Evolutionary conservation across 371 early-diverging fungal genomes (phyloP).

Genomic region (Mortierella sp.): DNA sequence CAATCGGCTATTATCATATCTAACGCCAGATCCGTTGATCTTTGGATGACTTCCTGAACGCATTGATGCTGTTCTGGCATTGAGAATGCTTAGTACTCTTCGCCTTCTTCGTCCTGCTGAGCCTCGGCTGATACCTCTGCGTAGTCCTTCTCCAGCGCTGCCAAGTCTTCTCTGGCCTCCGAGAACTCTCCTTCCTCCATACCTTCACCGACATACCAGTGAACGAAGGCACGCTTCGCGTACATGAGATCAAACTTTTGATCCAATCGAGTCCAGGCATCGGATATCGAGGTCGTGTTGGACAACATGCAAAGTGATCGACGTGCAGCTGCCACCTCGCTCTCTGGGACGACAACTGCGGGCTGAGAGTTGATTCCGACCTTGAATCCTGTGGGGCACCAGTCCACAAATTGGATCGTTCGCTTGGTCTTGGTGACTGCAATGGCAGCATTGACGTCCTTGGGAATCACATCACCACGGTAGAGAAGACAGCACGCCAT

Average conservation of each 20-base stretch:
- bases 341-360: conserved; percentile 84
- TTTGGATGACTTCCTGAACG: too few species aligned
- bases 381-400: conserved; percentile 98
- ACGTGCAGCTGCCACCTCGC: conserved; percentile 87
- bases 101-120: conserved; percentile 65
- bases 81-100: conserved; percentile 45
- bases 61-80: neutral
- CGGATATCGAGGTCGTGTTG: conserved; percentile 95
- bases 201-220: conserved; percentile 99
- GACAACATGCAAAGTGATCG: conserved; percentile 94
- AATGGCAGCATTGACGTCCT: conserved; percentile 77
- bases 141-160: conserved; percentile 99
- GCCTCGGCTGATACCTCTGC: conserved; percentile 92
- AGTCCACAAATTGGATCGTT: conserved; percentile 94
- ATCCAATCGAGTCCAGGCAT: conserved; percentile 94
- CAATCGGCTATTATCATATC: too few species aligned
- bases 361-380: conserved; percentile 90
- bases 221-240: conserved; percentile 97
- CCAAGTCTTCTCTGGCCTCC: conserved; percentile 99
- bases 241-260: conserved; percentile 97
- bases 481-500: conserved; percentile 94
- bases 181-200: conserved; percentile 99
- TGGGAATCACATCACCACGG: conserved; percentile 74
- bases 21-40: too few species aligned
- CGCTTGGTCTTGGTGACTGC: conserved; percentile 88